These are phyloP conservation scores for Xylariaceae sp. DNA, from an alignment of 2,329 filamentous ascomycete genomes.

Conservation along the genomic window DNA sequence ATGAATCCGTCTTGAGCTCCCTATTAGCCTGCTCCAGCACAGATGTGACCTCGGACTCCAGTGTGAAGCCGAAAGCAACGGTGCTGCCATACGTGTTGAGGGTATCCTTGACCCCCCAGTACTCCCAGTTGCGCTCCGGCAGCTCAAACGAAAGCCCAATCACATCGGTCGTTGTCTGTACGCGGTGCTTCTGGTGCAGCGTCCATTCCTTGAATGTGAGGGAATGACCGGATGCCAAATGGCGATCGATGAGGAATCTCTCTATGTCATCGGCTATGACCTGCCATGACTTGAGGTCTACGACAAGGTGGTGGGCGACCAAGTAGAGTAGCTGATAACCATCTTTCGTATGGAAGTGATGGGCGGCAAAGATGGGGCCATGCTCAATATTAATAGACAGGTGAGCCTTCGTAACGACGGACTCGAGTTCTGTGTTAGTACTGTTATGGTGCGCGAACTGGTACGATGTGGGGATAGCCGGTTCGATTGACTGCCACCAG, in stretches of 20 bases:
- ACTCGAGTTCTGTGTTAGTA: conserved; percentile 39
- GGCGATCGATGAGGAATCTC: conserved; percentile 42
- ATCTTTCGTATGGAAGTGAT: conserved; percentile 43
- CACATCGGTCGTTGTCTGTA: conserved; percentile 27
- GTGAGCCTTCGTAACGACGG: conserved; percentile 39
- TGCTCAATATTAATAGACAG: conserved; percentile 43
- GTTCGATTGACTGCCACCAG: conserved; percentile 44
- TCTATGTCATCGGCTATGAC: conserved; percentile 47
- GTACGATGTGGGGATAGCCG: conserved; percentile 40
- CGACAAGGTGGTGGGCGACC: conserved; percentile 47
- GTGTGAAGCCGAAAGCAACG: conserved; percentile 38
- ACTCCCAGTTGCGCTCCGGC: conserved; percentile 38
- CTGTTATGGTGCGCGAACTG: conserved; percentile 40
- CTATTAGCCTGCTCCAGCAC: conserved; percentile 41
- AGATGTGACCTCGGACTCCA: conserved; percentile 39
- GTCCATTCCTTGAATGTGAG: conserved; percentile 48
- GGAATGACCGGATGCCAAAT: conserved; percentile 40
- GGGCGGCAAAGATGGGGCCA: conserved; percentile 47
- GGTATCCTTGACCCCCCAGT: conserved; percentile 43
- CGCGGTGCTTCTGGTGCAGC: conserved; percentile 40
- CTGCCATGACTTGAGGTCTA: conserved; percentile 48
- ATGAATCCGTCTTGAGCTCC: conserved; percentile 46
- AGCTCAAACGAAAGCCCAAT: conserved; percentile 37
- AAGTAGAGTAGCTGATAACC: conserved; percentile 45
- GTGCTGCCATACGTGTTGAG: conserved; percentile 45